Evolutionary conservation across 2,329 filamentous ascomycete species (phyloP), one percentile per base, ranked within the genome.

Genomic region (Calonectria hawksworthii): DNA sequence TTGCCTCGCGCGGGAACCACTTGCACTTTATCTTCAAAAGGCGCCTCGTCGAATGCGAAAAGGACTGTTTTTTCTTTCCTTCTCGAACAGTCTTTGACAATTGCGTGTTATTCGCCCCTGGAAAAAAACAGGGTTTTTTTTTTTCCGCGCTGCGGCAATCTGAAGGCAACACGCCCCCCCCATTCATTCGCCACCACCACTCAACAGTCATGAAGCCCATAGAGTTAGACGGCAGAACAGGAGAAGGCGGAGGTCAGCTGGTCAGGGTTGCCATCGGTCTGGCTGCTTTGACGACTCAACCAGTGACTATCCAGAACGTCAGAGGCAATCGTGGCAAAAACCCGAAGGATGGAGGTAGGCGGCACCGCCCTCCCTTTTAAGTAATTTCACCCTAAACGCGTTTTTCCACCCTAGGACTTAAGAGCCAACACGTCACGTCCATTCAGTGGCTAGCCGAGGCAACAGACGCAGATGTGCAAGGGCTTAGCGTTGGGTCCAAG

Each of bases 191-290:
- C 61, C 61, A 65, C 61, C 38, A 61, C 61, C 47, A 52, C 16
- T 32, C 34, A 32, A 11, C 23, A 41, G 65, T 13, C 36, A 81
- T 82, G 78, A 86, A 84, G 52, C 74, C 81, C 10, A 86, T 92
- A 30, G 84, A 87, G 68, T 82, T 93, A 2, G 90, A 92, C 77
- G 92, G 91, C 21, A 83, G 87, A 16, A 90, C 87, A 0, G 91
- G 91, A 1, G 91, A 93, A 80, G 92, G 92, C 6, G 92, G 91
- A 5, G 92, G 92, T 3, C 92, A 93, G 77, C 83, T 93, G 0
- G 88, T 93, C 0, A 85, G 92, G 54, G 84, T 92, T 1, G 90
- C 91, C 2, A 86, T 91, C 44, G 86, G 86, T 1, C 84, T 93
- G 9, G 88, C 91, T 14, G 89, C 92, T 1, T 86, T 93, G 34